Base-by-base conservation (phyloP, 495 filamentous ascomycete species). In the Sordaria brevicollis region DNA sequence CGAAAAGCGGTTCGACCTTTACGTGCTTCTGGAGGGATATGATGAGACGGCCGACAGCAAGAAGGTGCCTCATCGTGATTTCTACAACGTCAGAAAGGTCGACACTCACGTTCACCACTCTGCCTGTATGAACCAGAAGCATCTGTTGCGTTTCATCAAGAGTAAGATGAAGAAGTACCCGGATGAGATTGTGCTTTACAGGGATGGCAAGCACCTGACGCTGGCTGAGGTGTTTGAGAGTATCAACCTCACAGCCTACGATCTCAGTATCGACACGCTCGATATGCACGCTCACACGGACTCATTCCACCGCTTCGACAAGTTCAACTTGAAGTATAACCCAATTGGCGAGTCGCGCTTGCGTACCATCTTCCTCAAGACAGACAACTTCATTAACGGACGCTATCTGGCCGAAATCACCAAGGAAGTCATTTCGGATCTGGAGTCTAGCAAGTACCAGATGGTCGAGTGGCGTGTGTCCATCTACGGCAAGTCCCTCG, bases 251-350 rank as follows among this genome's bases (percentile, higher is more conserved):
- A 97, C 93, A 36, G 95, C 95, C 2, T 99, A 99, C 79, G 96
- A 99, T 79, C 83, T 99, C 43, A 97, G 94, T 80, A 99, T 99
- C 72, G 95, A 99, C 80, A 99, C 95, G 7, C 85, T 99, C 41
- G 95, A 99, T 83, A 99, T 98, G 94, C 95, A 99, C 85, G 94
- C 95, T 36, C 95, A 99, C 75, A 97, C 92, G 3, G 95, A 99
- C 80, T 95, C 93, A 4, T 99, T 99, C 81, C 95, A 99, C 78
- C 92, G 95, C 0, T 99, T 99, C 77, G 95, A 99, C 82, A 99
- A 99, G 79, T 99, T 99, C 85, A 99, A 99, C 76, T 84, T 99
- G 31, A 99, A 99, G 77, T 99, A 99, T 76, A 99, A 99, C 75
- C 95, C 95, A 3, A 91, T 99, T 41, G 95, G 95, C 35, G 95